Base-by-base conservation (phyloP, 495 filamentous ascomycete genomes). In the Penicillium odoratum region DNA sequence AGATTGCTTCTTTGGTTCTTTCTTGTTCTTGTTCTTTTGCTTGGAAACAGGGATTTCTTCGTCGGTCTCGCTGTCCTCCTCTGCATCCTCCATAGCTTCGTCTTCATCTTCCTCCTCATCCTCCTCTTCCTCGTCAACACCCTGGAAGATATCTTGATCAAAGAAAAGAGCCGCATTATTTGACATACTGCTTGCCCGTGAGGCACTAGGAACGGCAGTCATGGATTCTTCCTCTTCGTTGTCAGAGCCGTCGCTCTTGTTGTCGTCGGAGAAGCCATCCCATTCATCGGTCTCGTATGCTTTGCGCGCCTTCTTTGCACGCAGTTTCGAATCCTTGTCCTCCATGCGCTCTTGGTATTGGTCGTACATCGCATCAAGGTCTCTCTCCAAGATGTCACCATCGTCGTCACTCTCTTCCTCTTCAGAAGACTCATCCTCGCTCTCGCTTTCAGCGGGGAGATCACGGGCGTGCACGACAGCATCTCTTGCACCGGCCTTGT, bases 141-240 rank as follows among this genome's bases (percentile, higher is more conserved):
- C 88, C 61, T 92, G 86, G 77, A 99, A 98, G 54, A 98, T 88
- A 59, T 96, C 95, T 65, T 98, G 95, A 58, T 89, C 88, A 66
- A 99, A 99, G 75, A 99, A 99, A 50, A 88, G 76, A 7, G 85
- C 79, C 16, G 94, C 94, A 55, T 89, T 84, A 69, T 89, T 93
- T 8, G 91, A 93, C 8, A 98, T 78, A 5, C 82, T 83, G 9
- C 74, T 75, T 28, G 73, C 61, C 5, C 71, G 48, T 75, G 78
- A 31, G 61, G 16, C 9, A 83, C 63, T 43, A 85, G 76, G 10
- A 49, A 59, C 31, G 73, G 71, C 74, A 29, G 83, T 77, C 1
- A 81, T 77, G n/a, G 79, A 73, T 31, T 82, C 81, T 5, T 81
- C 83, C 49, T 82, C 83, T 44, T 82, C 73, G 28, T 78, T 40